Conservation (phyloP, 768 basidiomycete genomes). For the Tricholoma flavovirens region DNA sequence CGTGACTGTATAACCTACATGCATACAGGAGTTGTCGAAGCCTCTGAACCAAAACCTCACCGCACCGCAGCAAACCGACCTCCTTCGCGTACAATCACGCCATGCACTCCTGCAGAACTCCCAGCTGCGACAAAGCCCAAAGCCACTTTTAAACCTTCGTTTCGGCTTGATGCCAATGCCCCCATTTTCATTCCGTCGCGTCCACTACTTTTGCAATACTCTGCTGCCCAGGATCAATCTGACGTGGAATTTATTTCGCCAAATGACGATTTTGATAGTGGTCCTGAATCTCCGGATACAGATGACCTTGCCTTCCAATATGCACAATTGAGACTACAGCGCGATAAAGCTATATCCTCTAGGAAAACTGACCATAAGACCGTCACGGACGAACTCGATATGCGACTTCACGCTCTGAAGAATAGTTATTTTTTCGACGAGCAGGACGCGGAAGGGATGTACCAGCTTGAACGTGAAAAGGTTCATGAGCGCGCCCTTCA, state of each 20-base stretch:
- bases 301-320: conserved; percentile 60
- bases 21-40: neutral
- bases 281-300: conserved; percentile 29
- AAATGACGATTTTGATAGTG: conserved; percentile 22
- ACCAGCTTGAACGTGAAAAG: conserved; percentile 48
- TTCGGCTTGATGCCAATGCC: conserved; percentile 35
- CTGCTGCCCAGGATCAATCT: conserved; percentile 8
- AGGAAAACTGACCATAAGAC: conserved; percentile 16
- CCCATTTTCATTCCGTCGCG: conserved; percentile 33
- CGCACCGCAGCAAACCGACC: conserved; percentile 7
- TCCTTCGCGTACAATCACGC: conserved; percentile 24
- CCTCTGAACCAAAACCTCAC: conserved; percentile 13
- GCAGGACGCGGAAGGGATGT: conserved; percentile 55
- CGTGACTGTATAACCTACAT: neutral
- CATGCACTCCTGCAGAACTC: conserved; percentile 30
- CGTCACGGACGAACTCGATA: conserved; percentile 31
- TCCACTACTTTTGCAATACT: conserved; percentile 4
- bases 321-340: conserved; percentile 54
- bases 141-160: conserved; percentile 9
- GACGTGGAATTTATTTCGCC: conserved; percentile 17
- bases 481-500: conserved; percentile 39
- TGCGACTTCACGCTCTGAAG: conserved; percentile 41
- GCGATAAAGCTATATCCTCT: conserved; percentile 39
- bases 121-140: conserved; percentile 17
- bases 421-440: conserved; percentile 68